Base-by-base conservation (phyloP, 2,329 filamentous ascomycete species). In the Calonectria montana region DNA sequence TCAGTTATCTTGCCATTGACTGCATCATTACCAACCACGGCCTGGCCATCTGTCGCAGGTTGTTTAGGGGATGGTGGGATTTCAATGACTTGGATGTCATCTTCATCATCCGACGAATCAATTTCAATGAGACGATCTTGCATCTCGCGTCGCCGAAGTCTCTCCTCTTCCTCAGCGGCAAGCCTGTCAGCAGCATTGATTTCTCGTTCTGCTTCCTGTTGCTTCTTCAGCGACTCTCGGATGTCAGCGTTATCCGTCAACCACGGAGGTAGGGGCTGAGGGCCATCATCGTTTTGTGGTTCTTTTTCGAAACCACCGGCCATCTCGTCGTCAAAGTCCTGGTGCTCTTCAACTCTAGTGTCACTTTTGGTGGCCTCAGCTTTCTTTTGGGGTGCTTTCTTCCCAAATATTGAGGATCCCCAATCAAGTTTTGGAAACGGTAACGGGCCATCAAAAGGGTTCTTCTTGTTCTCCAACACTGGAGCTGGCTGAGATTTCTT, bases 361-460 rank as follows among this genome's bases (percentile, higher is more conserved):
- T 81, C 80, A n/a, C 81, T 80, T 5, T 77, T 71, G 9, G 74
- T 50, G 15, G 64, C 41, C 27, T 80, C 73, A 5, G 77, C 73
- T 8, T 76, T 71, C 53, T 78, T 78, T 12, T 81, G 75, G 0
- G 70, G 66, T 8, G 76, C 72, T 67, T 85, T 87, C 73, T 86
- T 87, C 6, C 83, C 83, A 71, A 91, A 91, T 2, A 91, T 85
- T 1, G 87, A 89, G 2, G 90, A 92, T 64, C 90, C 92, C 87
- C 89, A 91, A 53, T 93, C 91, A 1, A 98, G 87, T 79, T 95
- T 96, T 77, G 98, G 95, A 79, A 99, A 99, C 0, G 97, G 97
- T 6, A 99, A 83, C 0, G 96, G 95, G 0, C 96, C 96, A 75
- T 91, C 90, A 79, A 97, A 91, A 0, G 90, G 87, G 76, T 91